Evolutionary conservation across 495 filamentous ascomycete species (phyloP).

Genomic region (Penicillium paxilli): DNA sequence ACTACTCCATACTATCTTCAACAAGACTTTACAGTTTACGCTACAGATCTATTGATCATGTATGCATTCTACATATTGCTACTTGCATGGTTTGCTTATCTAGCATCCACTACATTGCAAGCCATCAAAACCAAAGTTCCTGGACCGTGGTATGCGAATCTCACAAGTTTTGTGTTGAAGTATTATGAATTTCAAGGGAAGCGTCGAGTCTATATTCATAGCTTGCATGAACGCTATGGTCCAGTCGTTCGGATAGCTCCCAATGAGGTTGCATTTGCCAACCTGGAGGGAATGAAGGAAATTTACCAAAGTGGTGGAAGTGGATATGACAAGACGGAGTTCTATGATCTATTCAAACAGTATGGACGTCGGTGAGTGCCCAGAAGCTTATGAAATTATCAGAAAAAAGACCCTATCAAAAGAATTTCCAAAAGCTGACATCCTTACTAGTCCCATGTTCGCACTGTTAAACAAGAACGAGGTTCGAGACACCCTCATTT

Average conservation of each 20-base stretch:
- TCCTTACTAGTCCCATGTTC: slow-evolving; percentile 1
- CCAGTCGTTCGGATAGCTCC: slow-evolving; percentile 8
- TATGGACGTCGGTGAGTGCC: not conserved
- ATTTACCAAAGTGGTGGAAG: slow-evolving; percentile 2
- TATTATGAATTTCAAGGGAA: not conserved
- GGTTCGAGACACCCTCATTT: not conserved
- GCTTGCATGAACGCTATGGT: slow-evolving; percentile 4
- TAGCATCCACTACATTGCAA: not conserved
- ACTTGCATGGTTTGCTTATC: not conserved
- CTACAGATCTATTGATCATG: not conserved
- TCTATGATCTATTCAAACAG: not conserved
- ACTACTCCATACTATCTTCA: not conserved
- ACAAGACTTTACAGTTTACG: no score
- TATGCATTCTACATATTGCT: not conserved
- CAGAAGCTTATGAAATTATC: not conserved
- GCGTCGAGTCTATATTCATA: not conserved
- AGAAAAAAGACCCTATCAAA: not conserved
- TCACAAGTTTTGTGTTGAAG: not conserved
- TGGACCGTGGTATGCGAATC: not conserved
- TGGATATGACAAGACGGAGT: slow-evolving; percentile 1
- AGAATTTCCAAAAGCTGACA: no score
- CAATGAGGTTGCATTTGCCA: slow-evolving; percentile 6
- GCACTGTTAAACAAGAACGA: not conserved
- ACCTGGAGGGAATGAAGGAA: slow-evolving; percentile 4
- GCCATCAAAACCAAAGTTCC: not conserved